phyloP scores from a whole-genome alignment of 2,329 filamentous ascomycete species.

The Pseudocercospora eumusae region DNA sequence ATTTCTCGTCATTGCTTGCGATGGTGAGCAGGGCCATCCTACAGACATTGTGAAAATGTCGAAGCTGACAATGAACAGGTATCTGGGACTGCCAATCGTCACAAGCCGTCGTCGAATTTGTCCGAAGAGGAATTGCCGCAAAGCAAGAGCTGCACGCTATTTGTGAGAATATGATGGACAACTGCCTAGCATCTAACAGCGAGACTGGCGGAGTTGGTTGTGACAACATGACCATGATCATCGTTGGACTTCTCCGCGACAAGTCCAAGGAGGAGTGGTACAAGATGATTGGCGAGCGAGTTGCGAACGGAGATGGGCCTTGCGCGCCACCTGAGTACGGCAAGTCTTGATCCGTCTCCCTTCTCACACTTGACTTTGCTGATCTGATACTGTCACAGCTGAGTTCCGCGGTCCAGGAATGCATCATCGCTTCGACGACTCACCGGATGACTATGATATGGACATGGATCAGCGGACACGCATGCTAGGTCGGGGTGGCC shows the following conservation, averaged over 20 bases:
- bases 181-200: conserved; percentile 95
- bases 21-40: conserved; percentile 62
- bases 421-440: conserved; percentile 54
- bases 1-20: conserved; percentile 89
- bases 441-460: conserved; percentile 66
- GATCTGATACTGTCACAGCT: conserved; percentile 43
- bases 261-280: conserved; percentile 98
- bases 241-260: conserved; percentile 85
- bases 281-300: conserved; percentile 87
- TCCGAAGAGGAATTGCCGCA: conserved; percentile 90
- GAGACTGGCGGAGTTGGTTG: conserved; percentile 97
- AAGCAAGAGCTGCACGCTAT: conserved; percentile 94
- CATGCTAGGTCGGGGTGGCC: conserved; percentile 68
- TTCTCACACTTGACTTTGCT: conserved; percentile 3
- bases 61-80: conserved; percentile 57
- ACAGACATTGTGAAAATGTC: neutral
- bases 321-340: conserved; percentile 99
- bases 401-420: conserved; percentile 55
- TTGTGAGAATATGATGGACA: conserved; percentile 99
- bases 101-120: conserved; percentile 95
- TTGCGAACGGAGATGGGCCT: conserved; percentile 94
- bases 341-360: conserved; percentile 61
- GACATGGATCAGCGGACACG: conserved; percentile 69
- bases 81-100: conserved; percentile 99
- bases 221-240: conserved; percentile 99